phyloP scores from a whole-genome alignment of 1,139 yeast genomes.

The Pichia sp. region DNA sequence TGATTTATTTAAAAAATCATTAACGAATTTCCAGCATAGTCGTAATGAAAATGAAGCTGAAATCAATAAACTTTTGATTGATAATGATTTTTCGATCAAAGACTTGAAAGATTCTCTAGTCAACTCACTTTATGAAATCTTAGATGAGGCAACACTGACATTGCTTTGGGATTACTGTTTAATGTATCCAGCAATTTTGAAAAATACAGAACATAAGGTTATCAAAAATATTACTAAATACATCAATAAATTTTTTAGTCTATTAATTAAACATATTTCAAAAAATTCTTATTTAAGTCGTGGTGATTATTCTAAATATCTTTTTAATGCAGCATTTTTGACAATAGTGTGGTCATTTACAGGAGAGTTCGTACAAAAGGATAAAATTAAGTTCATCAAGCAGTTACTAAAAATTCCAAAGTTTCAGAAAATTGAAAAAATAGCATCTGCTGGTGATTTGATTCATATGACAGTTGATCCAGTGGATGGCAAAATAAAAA shows the following conservation, averaged over 20 bases:
- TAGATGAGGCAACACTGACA: conserved; percentile 13
- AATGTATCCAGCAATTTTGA: not conserved
- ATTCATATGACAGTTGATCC: conserved; percentile 44
- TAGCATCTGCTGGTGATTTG: conserved; percentile 10
- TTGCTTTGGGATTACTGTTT: conserved; percentile 21
- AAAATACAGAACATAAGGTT: not conserved
- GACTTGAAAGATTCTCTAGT: conserved; percentile 10
- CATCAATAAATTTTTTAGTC: conserved; percentile 27
- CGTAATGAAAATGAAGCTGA: conserved; percentile 26
- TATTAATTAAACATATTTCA: conserved; percentile 16
- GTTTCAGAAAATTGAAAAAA: conserved; percentile 15
- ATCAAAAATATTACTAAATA: conserved; percentile 2
- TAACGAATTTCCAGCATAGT: conserved; percentile 9
- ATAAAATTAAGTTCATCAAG: conserved; percentile 37
- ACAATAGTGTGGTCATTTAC: conserved; percentile 62
- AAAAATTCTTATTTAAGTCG: conserved; percentile 14
- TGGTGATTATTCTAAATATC: conserved; percentile 31
- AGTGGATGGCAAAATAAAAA: conserved; percentile 32
- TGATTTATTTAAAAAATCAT: conserved; percentile 22
- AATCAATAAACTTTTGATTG: conserved; percentile 12
- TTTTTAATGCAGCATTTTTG: conserved; percentile 36
- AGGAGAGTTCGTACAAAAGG: conserved; percentile 47
- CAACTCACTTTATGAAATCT: not conserved
- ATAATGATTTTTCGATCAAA: conserved; percentile 5
- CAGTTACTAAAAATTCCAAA: conserved; percentile 27